These are phyloP conservation scores for Apostasia ramifera DNA, from an alignment of 106 monocot species.

Conservation along the genomic window DNA sequence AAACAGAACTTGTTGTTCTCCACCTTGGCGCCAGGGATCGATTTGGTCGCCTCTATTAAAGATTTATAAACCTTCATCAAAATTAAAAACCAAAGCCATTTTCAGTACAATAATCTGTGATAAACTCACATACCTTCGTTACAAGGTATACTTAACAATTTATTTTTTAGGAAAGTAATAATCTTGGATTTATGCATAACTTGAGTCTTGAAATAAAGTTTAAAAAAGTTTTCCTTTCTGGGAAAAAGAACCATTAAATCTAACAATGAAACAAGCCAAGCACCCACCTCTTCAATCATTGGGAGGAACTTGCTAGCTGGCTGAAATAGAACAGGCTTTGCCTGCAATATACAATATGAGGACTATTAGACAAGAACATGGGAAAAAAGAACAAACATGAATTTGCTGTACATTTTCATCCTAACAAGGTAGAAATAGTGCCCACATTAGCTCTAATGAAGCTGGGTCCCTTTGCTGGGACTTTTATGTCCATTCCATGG, in stretches of 20 bases:
- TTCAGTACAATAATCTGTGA: background rate
- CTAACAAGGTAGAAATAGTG: background rate
- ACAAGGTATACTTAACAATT: too few relatives aligned
- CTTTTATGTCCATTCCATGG: conserved; percentile 19
- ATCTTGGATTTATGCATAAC: too few relatives aligned
- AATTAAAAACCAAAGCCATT: background rate
- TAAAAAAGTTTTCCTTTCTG: too few relatives aligned
- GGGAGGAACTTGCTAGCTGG: conserved; percentile 7
- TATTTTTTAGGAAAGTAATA: too few relatives aligned
- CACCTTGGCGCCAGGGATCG: conserved; percentile 26
- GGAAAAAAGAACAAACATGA: background rate
- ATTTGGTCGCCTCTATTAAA: conserved; percentile 20
- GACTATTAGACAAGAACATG: too few relatives aligned
- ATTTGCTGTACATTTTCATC: background rate
- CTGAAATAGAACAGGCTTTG: conserved; percentile 6
- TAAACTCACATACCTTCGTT: too few relatives aligned
- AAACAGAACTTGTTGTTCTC: conserved; percentile 52
- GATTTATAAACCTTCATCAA: conserved; percentile 20
- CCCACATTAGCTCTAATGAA: conserved; percentile 13
- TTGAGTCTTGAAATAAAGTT: too few relatives aligned
- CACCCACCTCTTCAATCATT: conserved; percentile 2
- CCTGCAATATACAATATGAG: background rate
- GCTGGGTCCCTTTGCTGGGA: conserved; percentile 4
- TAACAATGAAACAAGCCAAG: too few relatives aligned
- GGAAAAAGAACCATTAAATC: too few relatives aligned